A percentile compares a stretch with the other conserved stretches of the same genome.
Conservation (phyloP, 345 rosid genomes). For the Camelina sativa region DNA sequence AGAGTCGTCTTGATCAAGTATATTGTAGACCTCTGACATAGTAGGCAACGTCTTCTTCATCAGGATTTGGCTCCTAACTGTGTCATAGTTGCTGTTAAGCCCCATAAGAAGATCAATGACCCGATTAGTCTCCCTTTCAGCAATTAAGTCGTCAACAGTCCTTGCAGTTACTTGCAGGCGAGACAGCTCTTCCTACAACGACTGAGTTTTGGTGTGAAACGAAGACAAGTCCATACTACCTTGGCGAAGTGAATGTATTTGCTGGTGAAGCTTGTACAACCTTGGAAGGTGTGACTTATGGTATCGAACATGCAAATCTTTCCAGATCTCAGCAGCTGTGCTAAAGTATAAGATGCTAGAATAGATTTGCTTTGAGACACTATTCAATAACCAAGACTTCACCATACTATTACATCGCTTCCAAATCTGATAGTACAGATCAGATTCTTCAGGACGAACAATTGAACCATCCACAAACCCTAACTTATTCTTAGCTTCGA, state of each 20-base stretch:
- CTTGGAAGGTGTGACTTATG: neutral
- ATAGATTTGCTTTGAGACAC: neutral
- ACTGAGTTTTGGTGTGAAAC: neutral
- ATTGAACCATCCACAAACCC: neutral
- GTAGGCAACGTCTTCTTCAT: neutral
- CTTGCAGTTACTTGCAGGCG: neutral
- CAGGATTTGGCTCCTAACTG: rapidly evolving
- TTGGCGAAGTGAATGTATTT: neutral
- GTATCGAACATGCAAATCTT: neutral
- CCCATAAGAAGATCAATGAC: neutral
- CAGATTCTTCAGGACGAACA: neutral
- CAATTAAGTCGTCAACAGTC: rapidly evolving
- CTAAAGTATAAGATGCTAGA: neutral
- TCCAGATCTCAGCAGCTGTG: neutral
- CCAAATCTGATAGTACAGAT: neutral
- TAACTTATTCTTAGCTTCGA: neutral
- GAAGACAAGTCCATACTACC: neutral
- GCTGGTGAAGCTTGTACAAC: neutral
- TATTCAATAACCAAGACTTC: neutral
- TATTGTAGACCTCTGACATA: neutral
- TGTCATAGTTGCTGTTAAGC: neutral
- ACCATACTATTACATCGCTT: neutral
- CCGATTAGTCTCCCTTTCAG: neutral
- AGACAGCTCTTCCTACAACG: neutral
- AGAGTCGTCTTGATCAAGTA: neutral